phyloP scores from a whole-genome alignment of 169 alveolate genomes.

The Babesia gibsoni region DNA sequence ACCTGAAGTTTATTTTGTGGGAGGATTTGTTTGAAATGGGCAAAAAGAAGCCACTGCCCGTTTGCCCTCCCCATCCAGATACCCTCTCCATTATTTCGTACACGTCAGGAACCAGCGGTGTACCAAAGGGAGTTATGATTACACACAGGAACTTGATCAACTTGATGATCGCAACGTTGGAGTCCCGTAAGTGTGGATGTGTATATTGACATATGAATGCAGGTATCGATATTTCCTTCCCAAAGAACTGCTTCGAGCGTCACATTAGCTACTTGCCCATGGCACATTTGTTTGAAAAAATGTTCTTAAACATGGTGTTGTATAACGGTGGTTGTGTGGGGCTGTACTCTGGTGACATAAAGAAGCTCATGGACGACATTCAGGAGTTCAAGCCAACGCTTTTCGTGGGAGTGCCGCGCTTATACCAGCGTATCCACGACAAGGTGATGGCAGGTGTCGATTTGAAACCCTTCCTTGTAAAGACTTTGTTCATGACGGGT shows the following conservation, averaged over 20 bases:
- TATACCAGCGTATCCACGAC: constrained; percentile 88
- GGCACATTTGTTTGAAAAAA: constrained; percentile 94
- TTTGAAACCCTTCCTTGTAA: constrained; percentile 64
- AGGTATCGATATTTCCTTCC: constrained; percentile 19
- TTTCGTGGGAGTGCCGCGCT: constrained; percentile 93
- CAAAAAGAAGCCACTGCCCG: constrained; percentile 40
- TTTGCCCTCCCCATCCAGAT: constrained; percentile 74
- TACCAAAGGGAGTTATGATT: constrained; percentile 96
- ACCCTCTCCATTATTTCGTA: constrained; percentile 88
- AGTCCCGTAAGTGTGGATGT: neutral
- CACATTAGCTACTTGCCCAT: constrained; percentile 86
- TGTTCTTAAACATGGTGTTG: constrained; percentile 69
- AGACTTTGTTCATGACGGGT: constrained; percentile 77
- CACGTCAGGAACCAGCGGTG: constrained; percentile 98
- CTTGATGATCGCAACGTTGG: constrained; percentile 37
- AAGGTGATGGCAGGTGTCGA: constrained; percentile 76
- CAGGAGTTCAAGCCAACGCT: constrained; percentile 90
- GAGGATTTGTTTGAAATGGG: constrained; percentile 58
- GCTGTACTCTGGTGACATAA: constrained; percentile 87
- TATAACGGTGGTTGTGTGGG: constrained; percentile 81
- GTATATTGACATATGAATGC: neutral
- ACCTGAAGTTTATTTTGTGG: constrained; percentile 63
- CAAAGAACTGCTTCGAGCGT: constrained; percentile 17
- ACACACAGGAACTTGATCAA: constrained; percentile 79
- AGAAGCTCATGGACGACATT: constrained; percentile 87